These are phyloP conservation scores for Carex kokanica DNA, from an alignment of 176 grass and related monocot genomes.

Conservation along the genomic window DNA sequence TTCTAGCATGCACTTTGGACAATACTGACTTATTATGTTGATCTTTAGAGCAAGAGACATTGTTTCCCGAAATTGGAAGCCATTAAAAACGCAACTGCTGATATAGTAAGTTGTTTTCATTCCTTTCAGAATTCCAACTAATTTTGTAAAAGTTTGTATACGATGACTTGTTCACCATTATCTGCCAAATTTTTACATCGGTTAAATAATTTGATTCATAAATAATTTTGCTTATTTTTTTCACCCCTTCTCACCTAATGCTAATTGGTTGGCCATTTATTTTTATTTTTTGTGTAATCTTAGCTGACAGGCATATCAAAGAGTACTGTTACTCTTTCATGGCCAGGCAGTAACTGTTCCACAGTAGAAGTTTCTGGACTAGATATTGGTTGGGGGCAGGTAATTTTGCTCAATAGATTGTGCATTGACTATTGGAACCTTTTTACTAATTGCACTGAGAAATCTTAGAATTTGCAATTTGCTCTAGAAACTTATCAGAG, in stretches of 20 bases:
- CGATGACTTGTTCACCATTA: not conserved
- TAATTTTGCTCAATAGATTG: slow-evolving; percentile 37
- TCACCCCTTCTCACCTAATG: not conserved
- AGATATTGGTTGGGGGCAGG: slow-evolving; percentile 94
- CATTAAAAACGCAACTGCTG: slow-evolving; percentile 76
- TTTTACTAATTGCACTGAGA: not conserved
- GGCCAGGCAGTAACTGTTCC: slow-evolving; percentile 62
- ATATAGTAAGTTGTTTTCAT: slow-evolving; percentile 63
- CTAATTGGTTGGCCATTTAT: not conserved
- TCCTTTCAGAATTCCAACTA: not conserved
- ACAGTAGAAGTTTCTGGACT: slow-evolving; percentile 94
- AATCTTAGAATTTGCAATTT: not conserved
- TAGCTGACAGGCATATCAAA: slow-evolving; percentile 72
- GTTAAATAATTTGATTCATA: slow-evolving; percentile 21
- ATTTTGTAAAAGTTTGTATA: not conserved
- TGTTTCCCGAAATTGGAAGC: slow-evolving; percentile 88
- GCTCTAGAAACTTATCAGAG: not conserved
- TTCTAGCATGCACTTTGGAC: not conserved
- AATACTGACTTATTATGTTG: slow-evolving; percentile 15
- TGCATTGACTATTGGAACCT: not conserved
- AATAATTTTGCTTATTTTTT: not conserved
- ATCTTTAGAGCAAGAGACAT: slow-evolving; percentile 68
- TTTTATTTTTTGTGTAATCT: slow-evolving; percentile 4
- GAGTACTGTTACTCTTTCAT: slow-evolving; percentile 57
- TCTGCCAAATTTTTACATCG: slow-evolving; percentile 5